Conservation (phyloP, 1,284 basidiomycete genomes). For the Ganoderma lucidum region DNA sequence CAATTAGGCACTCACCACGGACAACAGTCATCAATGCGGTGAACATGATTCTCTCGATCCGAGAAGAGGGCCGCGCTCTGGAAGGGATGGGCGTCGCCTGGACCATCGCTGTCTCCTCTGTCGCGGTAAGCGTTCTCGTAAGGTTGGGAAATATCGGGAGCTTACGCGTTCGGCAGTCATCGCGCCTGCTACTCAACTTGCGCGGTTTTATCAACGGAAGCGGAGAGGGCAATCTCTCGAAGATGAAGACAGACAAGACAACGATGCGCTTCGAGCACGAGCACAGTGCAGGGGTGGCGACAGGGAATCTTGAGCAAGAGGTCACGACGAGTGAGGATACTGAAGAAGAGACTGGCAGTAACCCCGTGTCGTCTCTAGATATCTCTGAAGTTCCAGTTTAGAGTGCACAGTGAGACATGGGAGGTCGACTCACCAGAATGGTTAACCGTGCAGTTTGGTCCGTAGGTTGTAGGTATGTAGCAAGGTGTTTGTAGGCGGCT, state of each 20-base stretch:
- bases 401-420: not conserved
- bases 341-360: not conserved
- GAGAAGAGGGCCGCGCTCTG: slow-evolving; percentile 15
- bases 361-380: not conserved
- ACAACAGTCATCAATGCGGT: slow-evolving; percentile 9
- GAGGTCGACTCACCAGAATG: not conserved
- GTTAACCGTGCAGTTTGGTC: not conserved
- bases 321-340: not conserved
- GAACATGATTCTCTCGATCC: slow-evolving; percentile 14
- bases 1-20: not conserved
- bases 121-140: slow-evolving; percentile 8
- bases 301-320: not conserved
- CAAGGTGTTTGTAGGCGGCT: not conserved
- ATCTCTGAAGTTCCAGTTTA: slow-evolving; percentile 4
- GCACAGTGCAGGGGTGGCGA: not conserved
- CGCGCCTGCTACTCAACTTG: slow-evolving; percentile 19
- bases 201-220: slow-evolving; percentile 15
- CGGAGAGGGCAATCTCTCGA: not conserved
- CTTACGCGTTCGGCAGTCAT: slow-evolving; percentile 1
- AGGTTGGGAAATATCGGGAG: not conserved
- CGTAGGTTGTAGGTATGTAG: not conserved
- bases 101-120: slow-evolving; percentile 18
- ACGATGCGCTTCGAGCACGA: slow-evolving; percentile 13
- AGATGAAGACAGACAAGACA: slow-evolving; percentile 2
- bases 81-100: slow-evolving; percentile 19